These are phyloP conservation scores for Vitis hybrid DNA, from an alignment of 177 flowering plant species.

Conservation along the genomic window DNA sequence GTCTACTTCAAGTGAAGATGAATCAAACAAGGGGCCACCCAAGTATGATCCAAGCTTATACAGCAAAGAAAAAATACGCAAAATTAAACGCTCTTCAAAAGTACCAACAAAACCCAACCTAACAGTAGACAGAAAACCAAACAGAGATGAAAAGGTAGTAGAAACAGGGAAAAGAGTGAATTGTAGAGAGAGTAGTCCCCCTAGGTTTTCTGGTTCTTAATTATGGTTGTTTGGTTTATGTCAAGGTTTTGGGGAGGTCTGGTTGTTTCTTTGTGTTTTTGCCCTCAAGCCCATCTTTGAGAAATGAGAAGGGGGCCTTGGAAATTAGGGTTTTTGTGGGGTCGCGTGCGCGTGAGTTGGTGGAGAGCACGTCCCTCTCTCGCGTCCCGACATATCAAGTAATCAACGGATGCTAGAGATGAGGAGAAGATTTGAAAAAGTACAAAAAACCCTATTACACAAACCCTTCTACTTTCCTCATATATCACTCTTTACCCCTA, in stretches of 20 bases:
- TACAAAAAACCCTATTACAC: not conserved
- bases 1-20: not conserved
- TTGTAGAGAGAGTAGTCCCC: not conserved
- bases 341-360: conserved; percentile 22
- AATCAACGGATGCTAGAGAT: not conserved
- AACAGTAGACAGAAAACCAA: not conserved
- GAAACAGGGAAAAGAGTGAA: not conserved
- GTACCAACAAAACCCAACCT: not conserved
- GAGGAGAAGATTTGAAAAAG: not conserved
- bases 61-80: not conserved
- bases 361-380: conserved; percentile 29
- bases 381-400: conserved; percentile 14
- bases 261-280: not conserved
- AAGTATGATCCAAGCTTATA: not conserved
- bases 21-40: not conserved
- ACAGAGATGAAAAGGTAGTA: not conserved
- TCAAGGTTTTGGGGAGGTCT: conserved; percentile 8
- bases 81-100: not conserved
- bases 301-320: conserved; percentile 8
- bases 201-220: not conserved
- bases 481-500: not conserved
- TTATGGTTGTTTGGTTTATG: conserved; percentile 7
- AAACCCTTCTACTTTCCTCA: not conserved
- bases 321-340: conserved; percentile 30
- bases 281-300: not conserved